Evolutionary conservation across 495 filamentous ascomycete species (phyloP).

Genomic region (Amorphotheca resinae): DNA sequence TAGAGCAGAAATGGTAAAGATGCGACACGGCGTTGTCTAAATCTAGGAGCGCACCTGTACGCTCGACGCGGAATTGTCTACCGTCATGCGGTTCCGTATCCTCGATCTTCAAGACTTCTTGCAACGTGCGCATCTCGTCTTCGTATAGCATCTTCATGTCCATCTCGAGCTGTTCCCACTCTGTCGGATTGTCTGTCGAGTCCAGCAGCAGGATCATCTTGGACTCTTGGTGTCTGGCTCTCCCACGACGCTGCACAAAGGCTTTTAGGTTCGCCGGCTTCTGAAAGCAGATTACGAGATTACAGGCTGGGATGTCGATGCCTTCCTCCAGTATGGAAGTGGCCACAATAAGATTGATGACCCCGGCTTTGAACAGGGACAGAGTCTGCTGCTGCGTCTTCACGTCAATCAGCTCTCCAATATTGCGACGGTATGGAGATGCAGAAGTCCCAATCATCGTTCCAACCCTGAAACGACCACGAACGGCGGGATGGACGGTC

Average conservation of each 20-base stretch:
- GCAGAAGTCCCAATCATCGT: conserved; percentile 65
- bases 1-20: conserved; percentile 71
- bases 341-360: conserved; percentile 65
- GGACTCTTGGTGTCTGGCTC: conserved; percentile 62
- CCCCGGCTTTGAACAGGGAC: conserved; percentile 53
- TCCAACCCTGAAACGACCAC: conserved; percentile 42
- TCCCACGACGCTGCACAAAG: conserved; percentile 78
- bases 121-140: conserved; percentile 47
- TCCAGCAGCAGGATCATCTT: conserved; percentile 52
- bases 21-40: conserved; percentile 60
- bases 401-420: conserved; percentile 48
- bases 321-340: conserved; percentile 88
- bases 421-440: conserved; percentile 28
- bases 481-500: conserved; percentile 44
- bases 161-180: conserved; percentile 53
- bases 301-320: conserved; percentile 77
- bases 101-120: conserved; percentile 38
- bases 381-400: conserved; percentile 48
- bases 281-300: conserved; percentile 79
- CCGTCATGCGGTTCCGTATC: conserved; percentile 35
- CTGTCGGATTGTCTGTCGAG: conserved; percentile 25
- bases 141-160: conserved; percentile 64
- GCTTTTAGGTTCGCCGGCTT: conserved; percentile 64
- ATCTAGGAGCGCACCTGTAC: conserved; percentile 57
- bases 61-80: conserved; percentile 33